Evolutionary conservation across 176 grass and related monocot genomes (phyloP), one percentile per base, ranked within the genome.

Genomic region (Pontederia paniculata): DNA sequence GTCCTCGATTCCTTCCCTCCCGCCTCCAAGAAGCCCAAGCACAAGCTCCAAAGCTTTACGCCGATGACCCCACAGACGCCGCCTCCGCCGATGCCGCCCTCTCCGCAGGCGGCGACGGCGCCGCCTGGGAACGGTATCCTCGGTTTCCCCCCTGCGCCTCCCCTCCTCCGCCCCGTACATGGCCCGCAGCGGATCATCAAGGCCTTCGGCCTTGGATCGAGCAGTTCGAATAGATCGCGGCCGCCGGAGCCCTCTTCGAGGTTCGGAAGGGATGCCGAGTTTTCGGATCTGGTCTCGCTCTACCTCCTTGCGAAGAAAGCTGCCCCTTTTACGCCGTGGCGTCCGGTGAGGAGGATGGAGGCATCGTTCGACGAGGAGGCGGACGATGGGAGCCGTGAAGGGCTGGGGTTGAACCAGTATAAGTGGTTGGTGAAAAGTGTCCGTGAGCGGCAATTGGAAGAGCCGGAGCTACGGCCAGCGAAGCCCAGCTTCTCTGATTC

Each of bases 371-470:
- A 20, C 31, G 16, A 21, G 0, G 62, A 51, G 21, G 62, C 17
- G 16, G 17, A 65, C 13, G 62, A 65, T 52, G 48, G 56, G 56
- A 52, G 12, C 12, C 18, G 17, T 43, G n/a, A 41, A 18, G 58
- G 58, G 9, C 72, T 81, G 45, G 71, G 77, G 5, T 61, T 89
- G 66, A 63, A 73, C 42, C 58, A 84, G 20, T 89, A 70, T 23
- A 42, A 69, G 37, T 60, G 70, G 63, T 61, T 89, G 48, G 81
- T 89, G 53, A 66, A 58, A 19, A 81, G 52, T 20, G 28, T 78
- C 48, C 22, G 52, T 13, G 31, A 62, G 15, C 28, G 47, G 17
- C 49, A 62, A 8, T 62, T 37, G 17, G 47, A 18, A 17, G 48
- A 25, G n/a, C 47, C 53, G 0, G 53, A 69, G 22, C 15, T 22